phyloP scores from a whole-genome alignment of 2,329 filamentous ascomycete species.

The Parasarocladium wereldwijsianum region DNA sequence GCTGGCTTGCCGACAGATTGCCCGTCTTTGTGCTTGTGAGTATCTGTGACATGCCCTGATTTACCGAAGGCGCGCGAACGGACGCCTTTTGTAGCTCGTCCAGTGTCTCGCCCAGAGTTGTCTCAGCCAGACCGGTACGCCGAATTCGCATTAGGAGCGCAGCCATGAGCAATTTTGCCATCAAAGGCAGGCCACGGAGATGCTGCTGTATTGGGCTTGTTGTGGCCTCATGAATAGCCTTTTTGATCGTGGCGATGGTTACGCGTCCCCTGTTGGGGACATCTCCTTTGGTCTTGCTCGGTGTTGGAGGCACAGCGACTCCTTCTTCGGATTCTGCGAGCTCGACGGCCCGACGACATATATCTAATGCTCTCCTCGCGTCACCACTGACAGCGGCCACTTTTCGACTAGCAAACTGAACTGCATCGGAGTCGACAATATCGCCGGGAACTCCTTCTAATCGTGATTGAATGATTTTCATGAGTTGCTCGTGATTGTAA shows the following conservation, averaged over 20 bases:
- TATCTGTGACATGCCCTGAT: slow-evolving; percentile 21
- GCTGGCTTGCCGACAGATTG: slow-evolving; percentile 13
- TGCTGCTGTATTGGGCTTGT: slow-evolving; percentile 85
- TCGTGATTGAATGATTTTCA: slow-evolving; percentile 93
- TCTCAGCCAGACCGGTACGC: slow-evolving; percentile 74
- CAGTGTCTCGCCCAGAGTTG: slow-evolving; percentile 74
- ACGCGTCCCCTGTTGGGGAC: slow-evolving; percentile 42
- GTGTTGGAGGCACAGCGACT: slow-evolving; percentile 35
- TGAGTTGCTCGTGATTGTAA: slow-evolving; percentile 92
- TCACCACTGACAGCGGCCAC: slow-evolving; percentile 94
- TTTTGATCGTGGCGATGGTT: slow-evolving; percentile 84
- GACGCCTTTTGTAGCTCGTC: slow-evolving; percentile 48
- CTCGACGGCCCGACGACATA: slow-evolving; percentile 88
- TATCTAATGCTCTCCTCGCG: slow-evolving; percentile 81
- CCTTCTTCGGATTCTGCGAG: slow-evolving; percentile 64
- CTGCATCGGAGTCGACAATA: slow-evolving; percentile 81
- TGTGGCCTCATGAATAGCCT: slow-evolving; percentile 89
- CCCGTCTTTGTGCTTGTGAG: slow-evolving; percentile 16
- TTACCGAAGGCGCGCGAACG: slow-evolving; percentile 18
- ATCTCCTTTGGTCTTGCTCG: slow-evolving; percentile 36
- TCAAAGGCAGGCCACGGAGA: slow-evolving; percentile 65
- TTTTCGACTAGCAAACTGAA: slow-evolving; percentile 93
- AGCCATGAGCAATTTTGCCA: slow-evolving; percentile 72
- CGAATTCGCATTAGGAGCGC: slow-evolving; percentile 67
- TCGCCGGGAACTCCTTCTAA: slow-evolving; percentile 76